Base-by-base conservation (phyloP, 352 stramenopile species). In the Phytophthora ohioensis region DNA sequence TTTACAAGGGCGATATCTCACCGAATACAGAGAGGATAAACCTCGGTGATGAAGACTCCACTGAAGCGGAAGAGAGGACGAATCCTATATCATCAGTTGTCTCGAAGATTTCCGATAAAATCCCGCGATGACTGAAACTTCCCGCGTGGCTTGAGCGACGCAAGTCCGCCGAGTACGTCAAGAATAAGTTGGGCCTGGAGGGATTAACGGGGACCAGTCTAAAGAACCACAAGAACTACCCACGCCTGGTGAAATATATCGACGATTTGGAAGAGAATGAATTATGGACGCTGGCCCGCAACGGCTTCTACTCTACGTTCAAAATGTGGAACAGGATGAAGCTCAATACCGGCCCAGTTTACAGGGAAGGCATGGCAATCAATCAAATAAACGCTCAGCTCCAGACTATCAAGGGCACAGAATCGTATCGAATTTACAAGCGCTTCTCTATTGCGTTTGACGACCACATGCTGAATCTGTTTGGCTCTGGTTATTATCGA, bases 61-160 rank as follows among this genome's bases (percentile, higher is more conserved):
- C 8, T 2, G 30, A 15, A 12, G 30, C 4, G 21, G 21, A 36
- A 53, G 46, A 17, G 11, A 35, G 27, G 11, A 7, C 0, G 9
- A n/a, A 21, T 21, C 17, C 17, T 21, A 21, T 21, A 21, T 21
- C 17, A 21, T 21, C 17, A 21, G 0, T 53, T 32, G 6, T 27
- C 12, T 53, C 46, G 4, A 53, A 53, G 8, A 53, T 53, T 27
- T 53, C 46, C 30, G n/a, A 36, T 15, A 53, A 53, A 38, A 17
- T 53, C 12, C 46, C 46, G 10, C 7, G 21, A 7, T 17, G 10
- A 2, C 3, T 36, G 4, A 53, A 53, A 38, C 10, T n/a, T 10
- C 3, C 5, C 4, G 36, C 3, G 46, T 53, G 46, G 46, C 46
- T n/a, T 17, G 1, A 35, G 46, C 27, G 21, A 9, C 21, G 27